Evolutionary conservation across 495 filamentous ascomycete genomes (phyloP), one percentile per base, ranked within the genome.

Genomic region (Lophium mytilinum): DNA sequence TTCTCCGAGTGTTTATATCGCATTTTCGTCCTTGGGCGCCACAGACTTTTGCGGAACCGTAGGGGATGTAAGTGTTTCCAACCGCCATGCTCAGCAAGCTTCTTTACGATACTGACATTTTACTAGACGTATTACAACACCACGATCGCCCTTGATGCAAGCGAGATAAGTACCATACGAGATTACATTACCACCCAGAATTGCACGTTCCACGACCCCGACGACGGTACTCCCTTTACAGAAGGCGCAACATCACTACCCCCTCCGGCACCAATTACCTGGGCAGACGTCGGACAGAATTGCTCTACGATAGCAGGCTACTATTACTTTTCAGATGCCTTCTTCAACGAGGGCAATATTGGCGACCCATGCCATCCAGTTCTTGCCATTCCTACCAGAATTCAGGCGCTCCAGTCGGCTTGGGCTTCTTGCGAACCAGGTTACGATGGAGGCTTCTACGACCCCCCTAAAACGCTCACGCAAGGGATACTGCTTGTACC

Each of bases 1-100:
- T 1, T 61, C 58, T 37, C 58, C 58, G 11, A 61, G 58, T 21
- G 43, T 61, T 18, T 61, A 61, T 24, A 43, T 61, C 21, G 58
- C 42, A 17, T 61, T 61, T 39, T 56, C 58, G 2, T 50, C 58
- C 15, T 17, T 61, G 1, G 52, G 52, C 14, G 58, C 50, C 9
- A 40, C 39, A 9, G 45, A 60, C 30, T n/a, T 18, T 9, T 60
- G 57, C 21, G 57, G 57, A 4, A 5, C 14, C 9, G 51, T 55
- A 8, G 57, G 57, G 8, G 41, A 10, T 1, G 49, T 52, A 56
- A 48, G 53, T 18, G 14, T 11, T 15, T 30, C 19, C 17, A 11
- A 30, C 0, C 0, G 8, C 1, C 19, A 30, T 50, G 47, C 4
- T 18, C 40, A n/a, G 40, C 9, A 30, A 18, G 1, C 9, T 30